A percentile compares a stretch with the other conserved stretches of the same genome.
Conservation (phyloP, 2,329 filamentous ascomycete genomes). For the Dactylonectria estremocensis region DNA sequence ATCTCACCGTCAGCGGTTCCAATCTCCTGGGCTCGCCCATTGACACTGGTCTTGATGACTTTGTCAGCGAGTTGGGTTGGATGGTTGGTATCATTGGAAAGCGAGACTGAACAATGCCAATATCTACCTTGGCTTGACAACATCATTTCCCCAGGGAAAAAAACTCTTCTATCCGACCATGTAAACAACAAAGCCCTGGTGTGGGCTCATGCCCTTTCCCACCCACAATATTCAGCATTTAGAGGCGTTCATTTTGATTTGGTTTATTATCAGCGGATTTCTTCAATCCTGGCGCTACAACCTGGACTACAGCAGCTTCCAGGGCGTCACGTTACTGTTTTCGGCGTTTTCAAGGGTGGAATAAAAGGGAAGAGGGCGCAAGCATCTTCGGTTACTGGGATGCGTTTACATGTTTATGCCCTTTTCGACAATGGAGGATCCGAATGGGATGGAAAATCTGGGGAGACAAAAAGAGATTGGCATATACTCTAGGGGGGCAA, state of each 20-base stretch:
- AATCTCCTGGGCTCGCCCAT: slow-evolving; percentile 54
- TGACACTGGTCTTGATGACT: slow-evolving; percentile 58
- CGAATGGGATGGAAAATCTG: slow-evolving; percentile 9
- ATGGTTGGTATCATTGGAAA: slow-evolving; percentile 65
- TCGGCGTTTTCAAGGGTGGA: slow-evolving; percentile 37
- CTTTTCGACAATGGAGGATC: slow-evolving; percentile 16
- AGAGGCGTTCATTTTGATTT: slow-evolving; percentile 41
- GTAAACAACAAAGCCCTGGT: slow-evolving; percentile 29
- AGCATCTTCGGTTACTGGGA: slow-evolving; percentile 15
- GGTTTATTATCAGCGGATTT: slow-evolving; percentile 17
- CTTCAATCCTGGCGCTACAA: slow-evolving; percentile 21
- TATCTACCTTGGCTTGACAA: slow-evolving; percentile 13
- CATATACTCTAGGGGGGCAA: slow-evolving; percentile 15
- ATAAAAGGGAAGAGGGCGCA: slow-evolving; percentile 29
- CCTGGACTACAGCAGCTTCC: slow-evolving; percentile 19
- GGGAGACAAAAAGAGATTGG: slow-evolving; percentile 13
- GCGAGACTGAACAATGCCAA: slow-evolving; percentile 33
- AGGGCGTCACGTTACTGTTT: slow-evolving; percentile 38
- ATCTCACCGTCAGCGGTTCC: slow-evolving; percentile 36
- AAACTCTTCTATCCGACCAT: slow-evolving; percentile 23
- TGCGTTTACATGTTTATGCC: slow-evolving; percentile 21
- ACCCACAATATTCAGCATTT: slow-evolving; percentile 32
- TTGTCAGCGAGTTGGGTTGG: slow-evolving; percentile 66
- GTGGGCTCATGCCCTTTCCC: slow-evolving; percentile 25
- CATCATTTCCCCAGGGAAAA: background rate